Evolutionary conservation across 768 basidiomycete genomes (phyloP).

Genomic region (Boletus edulis): DNA sequence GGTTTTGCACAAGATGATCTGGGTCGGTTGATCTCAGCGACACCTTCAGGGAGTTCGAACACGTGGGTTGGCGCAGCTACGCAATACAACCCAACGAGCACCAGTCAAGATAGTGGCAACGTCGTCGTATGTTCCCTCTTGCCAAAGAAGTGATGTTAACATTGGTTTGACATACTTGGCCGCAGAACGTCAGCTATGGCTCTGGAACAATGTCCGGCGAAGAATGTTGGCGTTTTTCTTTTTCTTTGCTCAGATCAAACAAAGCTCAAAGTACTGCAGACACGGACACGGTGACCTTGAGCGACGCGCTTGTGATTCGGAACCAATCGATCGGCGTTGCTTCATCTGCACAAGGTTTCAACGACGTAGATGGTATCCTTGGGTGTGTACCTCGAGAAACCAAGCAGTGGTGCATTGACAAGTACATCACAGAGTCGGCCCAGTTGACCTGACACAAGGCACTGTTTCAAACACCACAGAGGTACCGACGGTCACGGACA

Average conservation of each 20-base stretch:
- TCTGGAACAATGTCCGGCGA: slow-evolving; percentile 52
- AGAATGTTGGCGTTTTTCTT: slow-evolving; percentile 39
- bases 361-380: slow-evolving; percentile 51
- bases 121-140: slow-evolving; percentile 30
- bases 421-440: slow-evolving; percentile 40
- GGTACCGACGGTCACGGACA: slow-evolving; percentile 59
- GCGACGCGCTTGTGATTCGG: slow-evolving; percentile 38
- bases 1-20: slow-evolving; percentile 1
- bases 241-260: background rate
- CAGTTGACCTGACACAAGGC: slow-evolving; percentile 45
- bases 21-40: background rate
- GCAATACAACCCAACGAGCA: slow-evolving; percentile 43
- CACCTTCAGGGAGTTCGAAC: slow-evolving; percentile 40
- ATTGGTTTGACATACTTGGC: background rate
- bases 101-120: slow-evolving; percentile 42
- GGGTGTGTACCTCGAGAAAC: slow-evolving; percentile 31
- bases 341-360: slow-evolving; percentile 41
- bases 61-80: slow-evolving; percentile 57
- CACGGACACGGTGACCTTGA: slow-evolving; percentile 46
- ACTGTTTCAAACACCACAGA: slow-evolving; percentile 39
- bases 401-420: background rate
- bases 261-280: slow-evolving; percentile 28
- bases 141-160: background rate
- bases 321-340: slow-evolving; percentile 50
- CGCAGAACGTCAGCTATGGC: slow-evolving; percentile 51